Conservation (phyloP, 2,329 filamentous ascomycete species). For the Colletotrichum orchidophilum region DNA sequence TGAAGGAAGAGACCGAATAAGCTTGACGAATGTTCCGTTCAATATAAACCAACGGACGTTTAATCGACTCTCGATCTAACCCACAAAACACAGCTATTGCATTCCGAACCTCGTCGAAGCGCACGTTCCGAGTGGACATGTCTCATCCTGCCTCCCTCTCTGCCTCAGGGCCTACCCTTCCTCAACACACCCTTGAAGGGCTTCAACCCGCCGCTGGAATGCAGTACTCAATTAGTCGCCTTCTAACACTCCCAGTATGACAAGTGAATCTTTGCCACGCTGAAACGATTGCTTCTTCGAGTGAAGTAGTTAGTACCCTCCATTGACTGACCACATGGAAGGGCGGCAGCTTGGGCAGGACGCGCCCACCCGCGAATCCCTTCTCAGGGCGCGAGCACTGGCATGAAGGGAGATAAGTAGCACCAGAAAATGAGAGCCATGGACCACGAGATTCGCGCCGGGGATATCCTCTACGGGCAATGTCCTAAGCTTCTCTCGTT, state of each 20-base stretch:
- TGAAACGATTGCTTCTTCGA: conserved; percentile 13
- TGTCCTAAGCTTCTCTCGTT: conserved; percentile 10
- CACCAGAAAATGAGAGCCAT: conserved; percentile 2
- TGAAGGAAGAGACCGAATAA: not conserved
- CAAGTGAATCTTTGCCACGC: not conserved
- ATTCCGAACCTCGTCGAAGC: conserved; percentile 21
- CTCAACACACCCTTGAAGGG: conserved; percentile 1
- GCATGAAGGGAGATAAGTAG: conserved; percentile 24
- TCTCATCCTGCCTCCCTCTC: conserved; percentile 29
- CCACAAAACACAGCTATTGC: not conserved
- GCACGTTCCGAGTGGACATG: conserved; percentile 11
- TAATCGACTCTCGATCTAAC: not conserved
- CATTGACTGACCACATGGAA: conserved; percentile 8
- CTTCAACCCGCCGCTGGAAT: conserved; percentile 30
- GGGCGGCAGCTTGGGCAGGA: not conserved
- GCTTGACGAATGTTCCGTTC: not conserved
- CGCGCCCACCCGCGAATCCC: conserved; percentile 21
- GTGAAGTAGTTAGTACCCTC: conserved; percentile 11
- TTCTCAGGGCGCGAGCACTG: conserved; percentile 28
- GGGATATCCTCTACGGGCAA: conserved; percentile 13
- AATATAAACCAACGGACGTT: not conserved
- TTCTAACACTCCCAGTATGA: conserved; percentile 11
- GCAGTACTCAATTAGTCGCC: conserved; percentile 2
- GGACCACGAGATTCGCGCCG: conserved; percentile 13
- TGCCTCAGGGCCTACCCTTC: conserved; percentile 6